Evolutionary conservation across 495 filamentous ascomycete species (phyloP).

Genomic region (Cenococcum geophilum): DNA sequence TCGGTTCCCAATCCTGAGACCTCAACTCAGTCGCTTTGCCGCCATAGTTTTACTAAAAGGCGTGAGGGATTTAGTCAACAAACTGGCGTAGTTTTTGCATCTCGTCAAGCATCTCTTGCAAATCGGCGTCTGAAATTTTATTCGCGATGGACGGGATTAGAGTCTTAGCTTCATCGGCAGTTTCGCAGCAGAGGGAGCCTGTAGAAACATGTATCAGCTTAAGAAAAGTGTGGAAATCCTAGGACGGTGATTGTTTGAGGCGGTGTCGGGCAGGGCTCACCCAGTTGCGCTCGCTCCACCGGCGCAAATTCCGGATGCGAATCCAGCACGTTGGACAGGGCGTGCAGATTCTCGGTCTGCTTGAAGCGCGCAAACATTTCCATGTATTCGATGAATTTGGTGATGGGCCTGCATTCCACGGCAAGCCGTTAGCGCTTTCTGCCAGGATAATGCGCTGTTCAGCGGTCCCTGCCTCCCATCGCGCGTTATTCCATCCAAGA

Average conservation of each 20-base stretch:
- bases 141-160: conserved; percentile 82
- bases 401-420: conserved; percentile 49
- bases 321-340: conserved; percentile 75
- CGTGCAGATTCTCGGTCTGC: conserved; percentile 86
- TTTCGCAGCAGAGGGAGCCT: conserved; percentile 89
- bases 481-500: conserved; percentile 37
- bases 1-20: no score
- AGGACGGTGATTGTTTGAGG: not conserved
- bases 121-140: conserved; percentile 80
- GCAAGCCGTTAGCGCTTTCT: not conserved
- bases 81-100: conserved; percentile 57
- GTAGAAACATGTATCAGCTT: not conserved
- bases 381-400: conserved; percentile 83
- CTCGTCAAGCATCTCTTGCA: conserved; percentile 84
- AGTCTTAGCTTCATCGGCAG: conserved; percentile 90
- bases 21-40: no score
- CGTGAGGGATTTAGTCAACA: not conserved
- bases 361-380: conserved; percentile 93
- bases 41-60: no score
- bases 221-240: not conserved
- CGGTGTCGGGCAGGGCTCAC: conserved; percentile 43
- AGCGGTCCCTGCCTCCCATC: conserved; percentile 38
- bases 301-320: conserved; percentile 71
- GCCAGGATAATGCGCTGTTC: not conserved
- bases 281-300: conserved; percentile 90